Conservation (phyloP, 768 basidiomycete species). For the Rhizopogon vesiculosus region DNA sequence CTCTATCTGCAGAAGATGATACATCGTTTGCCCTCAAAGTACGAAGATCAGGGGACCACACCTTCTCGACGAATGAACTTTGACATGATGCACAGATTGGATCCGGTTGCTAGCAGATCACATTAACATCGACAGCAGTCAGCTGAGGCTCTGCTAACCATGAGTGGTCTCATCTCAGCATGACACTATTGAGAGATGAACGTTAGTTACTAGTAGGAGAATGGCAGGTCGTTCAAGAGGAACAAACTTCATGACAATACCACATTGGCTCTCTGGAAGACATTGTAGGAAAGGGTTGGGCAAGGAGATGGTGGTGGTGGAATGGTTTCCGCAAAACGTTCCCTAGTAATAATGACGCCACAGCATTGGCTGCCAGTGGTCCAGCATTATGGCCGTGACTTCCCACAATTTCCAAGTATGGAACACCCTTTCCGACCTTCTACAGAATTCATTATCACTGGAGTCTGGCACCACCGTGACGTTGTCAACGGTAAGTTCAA, state of each 20-base stretch:
- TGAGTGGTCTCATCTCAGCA: slow-evolving; percentile 84
- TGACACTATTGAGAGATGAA: slow-evolving; percentile 53
- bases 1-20: slow-evolving; percentile 52
- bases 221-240: background rate
- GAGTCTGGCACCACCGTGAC: no score
- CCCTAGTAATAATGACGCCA: background rate
- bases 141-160: slow-evolving; percentile 36
- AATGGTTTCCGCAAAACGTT: background rate
- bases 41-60: slow-evolving; percentile 17
- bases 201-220: background rate
- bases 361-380: background rate
- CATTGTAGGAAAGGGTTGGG: slow-evolving; percentile 34
- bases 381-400: no score
- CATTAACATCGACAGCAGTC: background rate
- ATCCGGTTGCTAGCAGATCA: slow-evolving; percentile 57
- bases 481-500: background rate
- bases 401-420: background rate
- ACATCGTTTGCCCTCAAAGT: background rate
- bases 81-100: slow-evolving; percentile 81
- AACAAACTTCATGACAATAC: slow-evolving; percentile 69
- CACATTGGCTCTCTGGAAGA: slow-evolving; percentile 70
- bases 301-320: slow-evolving; percentile 3
- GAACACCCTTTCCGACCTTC: no score
- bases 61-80: slow-evolving; percentile 82
- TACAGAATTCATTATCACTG: background rate